phyloP scores from a whole-genome alignment of 441 rosid species.

The Sinapis alba region DNA sequence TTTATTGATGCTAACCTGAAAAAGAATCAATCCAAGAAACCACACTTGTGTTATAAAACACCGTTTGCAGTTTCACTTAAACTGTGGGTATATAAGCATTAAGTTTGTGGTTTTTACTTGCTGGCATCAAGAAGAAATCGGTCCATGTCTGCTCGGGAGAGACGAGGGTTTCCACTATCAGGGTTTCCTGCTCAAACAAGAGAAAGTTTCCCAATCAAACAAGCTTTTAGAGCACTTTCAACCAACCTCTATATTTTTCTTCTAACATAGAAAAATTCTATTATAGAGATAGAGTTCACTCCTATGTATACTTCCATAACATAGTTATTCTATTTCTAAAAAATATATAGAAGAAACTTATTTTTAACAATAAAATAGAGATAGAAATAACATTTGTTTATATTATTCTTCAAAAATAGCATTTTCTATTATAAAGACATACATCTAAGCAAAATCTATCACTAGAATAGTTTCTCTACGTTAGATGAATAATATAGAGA shows the following conservation, averaged over 20 bases:
- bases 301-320: not conserved
- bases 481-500: not conserved
- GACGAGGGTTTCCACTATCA: conserved; percentile 49
- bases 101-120: conserved; percentile 49
- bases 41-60: not conserved
- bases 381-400: no score
- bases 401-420: not conserved
- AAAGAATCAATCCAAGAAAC: conserved; percentile 13
- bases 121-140: conserved; percentile 60
- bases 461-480: not conserved
- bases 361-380: no score
- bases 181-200: conserved; percentile 50
- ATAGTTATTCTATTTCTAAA: not conserved
- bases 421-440: no score
- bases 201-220: conserved; percentile 16
- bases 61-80: not conserved
- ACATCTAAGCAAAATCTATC: no score
- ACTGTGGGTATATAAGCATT: not conserved
- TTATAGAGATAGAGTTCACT: not conserved
- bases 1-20: conserved; percentile 72
- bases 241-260: not conserved
- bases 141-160: conserved; percentile 65
- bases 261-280: not conserved
- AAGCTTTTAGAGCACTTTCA: conserved; percentile 4
- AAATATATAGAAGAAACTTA: no score